Evolutionary conservation across 306 rosid species (phyloP), one percentile per base, ranked within the genome.

Genomic region (cucumber (Cucumis sativus)): DNA sequence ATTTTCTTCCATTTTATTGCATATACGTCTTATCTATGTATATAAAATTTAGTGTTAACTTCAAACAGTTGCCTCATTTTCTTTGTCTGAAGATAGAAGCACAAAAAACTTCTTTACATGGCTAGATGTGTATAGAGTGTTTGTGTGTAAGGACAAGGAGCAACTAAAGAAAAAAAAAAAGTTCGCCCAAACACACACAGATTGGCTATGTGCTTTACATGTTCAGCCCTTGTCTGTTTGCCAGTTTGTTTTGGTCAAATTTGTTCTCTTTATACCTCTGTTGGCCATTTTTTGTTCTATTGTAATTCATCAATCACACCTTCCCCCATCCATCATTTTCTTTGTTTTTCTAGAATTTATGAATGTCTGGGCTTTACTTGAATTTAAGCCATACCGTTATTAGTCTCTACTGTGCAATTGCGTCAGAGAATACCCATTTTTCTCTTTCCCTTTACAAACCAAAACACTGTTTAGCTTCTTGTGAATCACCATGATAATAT

Each of bases 321-420:
- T 0, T 11, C 30, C 5, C 52, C 18, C 51, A 10, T 5, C 20
- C 67, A 40, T 20, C 54, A 67, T n/a, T 11, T n/a, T 67, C 71
- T 65, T 65, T 37, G 71, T 17, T 39, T n/a, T 40, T 10, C 17
- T 8, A 66, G n/a, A 9, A 10, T 21, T 43, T 69, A 37, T 43
- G 75, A 21, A 23, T 69, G 75, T 70, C 58, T 47, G 75, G 58
- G 75, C 56, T 45, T 70, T 70, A 70, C 58, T 45, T 70, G 75
- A 47, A 67, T 67, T 40, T 67, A 20, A 67, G 33, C 55, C 55
- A 67, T 67, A 67, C 74, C 74, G 74, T 67, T 67, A 67, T 20
- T 67, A 11, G 74, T 5, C 33, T 40, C 55, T 12, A 41, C 55
- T 41, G 74, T 67, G 35, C 35, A 47, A 23, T 13, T 21, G 58